Conservation (phyloP, 2,329 filamentous ascomycete species). For the Cladorrhinum sp. region DNA sequence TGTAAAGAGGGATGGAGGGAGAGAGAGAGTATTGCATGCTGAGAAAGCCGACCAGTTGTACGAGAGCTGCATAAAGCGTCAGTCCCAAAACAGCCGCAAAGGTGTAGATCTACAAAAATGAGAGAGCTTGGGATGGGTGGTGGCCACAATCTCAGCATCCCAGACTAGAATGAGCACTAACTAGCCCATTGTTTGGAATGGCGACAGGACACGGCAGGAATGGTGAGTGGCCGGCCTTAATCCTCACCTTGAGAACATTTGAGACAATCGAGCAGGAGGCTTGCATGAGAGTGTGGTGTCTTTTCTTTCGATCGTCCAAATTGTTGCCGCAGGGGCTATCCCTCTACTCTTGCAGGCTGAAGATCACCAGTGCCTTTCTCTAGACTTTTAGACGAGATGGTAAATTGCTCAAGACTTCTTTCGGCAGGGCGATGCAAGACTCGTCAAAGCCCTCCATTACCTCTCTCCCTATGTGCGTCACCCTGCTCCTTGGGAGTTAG, state of each 20-base stretch:
- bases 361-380: not conserved
- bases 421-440: not conserved
- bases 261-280: constrained; percentile 2
- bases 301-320: not conserved
- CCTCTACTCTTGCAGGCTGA: not conserved
- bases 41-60: not conserved
- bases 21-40: not conserved
- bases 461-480: not conserved
- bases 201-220: constrained; percentile 7
- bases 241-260: not conserved
- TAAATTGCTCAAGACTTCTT: constrained; percentile 8
- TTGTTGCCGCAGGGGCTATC: not conserved
- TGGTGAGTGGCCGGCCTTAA: not conserved
- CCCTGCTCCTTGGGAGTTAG: not conserved
- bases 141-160: not conserved
- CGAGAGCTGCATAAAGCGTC: not conserved
- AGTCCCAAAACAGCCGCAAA: not conserved
- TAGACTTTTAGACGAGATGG: not conserved
- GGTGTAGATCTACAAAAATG: not conserved
- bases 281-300: not conserved
- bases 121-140: not conserved
- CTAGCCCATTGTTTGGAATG: constrained; percentile 6
- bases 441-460: not conserved
- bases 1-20: not conserved
- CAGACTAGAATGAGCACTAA: not conserved